A percentile compares a stretch with the other conserved stretches of the same genome.
These are phyloP conservation scores for Monilinia laxa DNA, from an alignment of 2,329 filamentous ascomycete genomes.

Conservation along the genomic window DNA sequence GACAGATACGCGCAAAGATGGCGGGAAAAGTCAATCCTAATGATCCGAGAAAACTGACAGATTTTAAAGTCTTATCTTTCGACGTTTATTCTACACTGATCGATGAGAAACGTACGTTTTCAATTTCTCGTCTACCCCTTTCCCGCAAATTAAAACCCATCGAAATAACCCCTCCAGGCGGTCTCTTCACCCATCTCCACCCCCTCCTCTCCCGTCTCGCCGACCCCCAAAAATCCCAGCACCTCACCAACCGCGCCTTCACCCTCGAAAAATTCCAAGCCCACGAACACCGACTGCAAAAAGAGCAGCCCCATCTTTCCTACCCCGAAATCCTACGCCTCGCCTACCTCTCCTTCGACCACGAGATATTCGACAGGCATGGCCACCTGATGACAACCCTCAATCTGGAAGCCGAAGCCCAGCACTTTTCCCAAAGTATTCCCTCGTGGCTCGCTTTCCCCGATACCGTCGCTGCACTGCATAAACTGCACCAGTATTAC, in stretches of 20 bases:
- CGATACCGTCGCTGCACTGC: not conserved
- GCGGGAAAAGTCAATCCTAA: slow-evolving; percentile 22
- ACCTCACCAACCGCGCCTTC: slow-evolving; percentile 9
- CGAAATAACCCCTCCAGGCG: slow-evolving; percentile 11
- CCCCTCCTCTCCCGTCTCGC: slow-evolving; percentile 25
- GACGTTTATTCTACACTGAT: slow-evolving; percentile 29
- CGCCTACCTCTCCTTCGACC: not conserved
- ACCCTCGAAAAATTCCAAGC: slow-evolving; percentile 23
- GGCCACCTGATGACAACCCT: too few relatives aligned
- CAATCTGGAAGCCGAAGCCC: not conserved
- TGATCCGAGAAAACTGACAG: slow-evolving; percentile 25
- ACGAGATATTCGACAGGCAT: not conserved
- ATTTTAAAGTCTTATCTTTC: slow-evolving; percentile 28
- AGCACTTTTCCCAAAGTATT: not conserved
- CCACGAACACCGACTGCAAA: slow-evolving; percentile 41
- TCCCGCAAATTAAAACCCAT: not conserved
- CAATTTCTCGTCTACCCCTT: too few relatives aligned
- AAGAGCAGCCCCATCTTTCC: slow-evolving; percentile 43
- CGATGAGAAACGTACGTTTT: slow-evolving; percentile 25
- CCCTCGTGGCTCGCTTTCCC: not conserved
- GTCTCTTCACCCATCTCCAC: slow-evolving; percentile 24
- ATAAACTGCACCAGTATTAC: not conserved
- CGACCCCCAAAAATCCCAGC: not conserved
- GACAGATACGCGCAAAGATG: not conserved
- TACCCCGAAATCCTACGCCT: not conserved